These are phyloP conservation scores for Penicillium glabrum DNA, from an alignment of 2,329 filamentous ascomycete genomes.

Conservation along the genomic window DNA sequence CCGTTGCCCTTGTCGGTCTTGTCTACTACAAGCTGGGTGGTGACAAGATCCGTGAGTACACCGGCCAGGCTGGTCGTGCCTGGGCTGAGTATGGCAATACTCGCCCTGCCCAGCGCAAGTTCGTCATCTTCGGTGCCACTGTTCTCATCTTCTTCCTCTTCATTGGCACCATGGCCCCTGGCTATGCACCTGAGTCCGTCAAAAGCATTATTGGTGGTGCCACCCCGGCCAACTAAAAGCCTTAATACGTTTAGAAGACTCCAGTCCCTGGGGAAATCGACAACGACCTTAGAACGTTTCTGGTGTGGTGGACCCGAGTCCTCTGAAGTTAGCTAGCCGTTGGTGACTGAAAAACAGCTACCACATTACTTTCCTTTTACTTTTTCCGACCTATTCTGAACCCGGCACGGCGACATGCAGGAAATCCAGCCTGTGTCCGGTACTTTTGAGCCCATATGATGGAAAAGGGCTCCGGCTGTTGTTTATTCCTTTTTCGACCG, in stretches of 20 bases:
- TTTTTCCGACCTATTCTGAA: conserved; percentile 5
- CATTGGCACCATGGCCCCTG: conserved; percentile 61
- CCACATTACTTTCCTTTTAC: neutral
- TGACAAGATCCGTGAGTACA: conserved; percentile 79
- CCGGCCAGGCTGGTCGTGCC: conserved; percentile 68
- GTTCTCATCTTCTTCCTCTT: conserved; percentile 71
- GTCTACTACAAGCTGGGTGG: conserved; percentile 70
- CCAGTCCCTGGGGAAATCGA: neutral
- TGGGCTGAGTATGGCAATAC: conserved; percentile 84
- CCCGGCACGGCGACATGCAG: conserved; percentile 34
- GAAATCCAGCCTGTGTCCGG: conserved; percentile 31
- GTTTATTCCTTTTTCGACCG: conserved; percentile 13
- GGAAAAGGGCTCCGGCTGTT: conserved; percentile 11
- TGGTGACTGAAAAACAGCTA: neutral
- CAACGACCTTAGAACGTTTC: neutral
- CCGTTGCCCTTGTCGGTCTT: conserved; percentile 65
- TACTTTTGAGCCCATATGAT: conserved; percentile 14
- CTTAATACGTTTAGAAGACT: neutral
- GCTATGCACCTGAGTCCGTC: conserved; percentile 39
- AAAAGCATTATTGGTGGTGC: conserved; percentile 38
- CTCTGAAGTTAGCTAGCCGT: neutral
- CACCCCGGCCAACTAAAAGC: conserved; percentile 32
- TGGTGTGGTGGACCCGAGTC: neutral
- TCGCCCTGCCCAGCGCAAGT: conserved; percentile 75
- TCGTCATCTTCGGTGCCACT: conserved; percentile 66